Evolutionary conservation across 495 filamentous ascomycete genomes (phyloP), one percentile per base, ranked within the genome.

Genomic region (Daldinia grandis): DNA sequence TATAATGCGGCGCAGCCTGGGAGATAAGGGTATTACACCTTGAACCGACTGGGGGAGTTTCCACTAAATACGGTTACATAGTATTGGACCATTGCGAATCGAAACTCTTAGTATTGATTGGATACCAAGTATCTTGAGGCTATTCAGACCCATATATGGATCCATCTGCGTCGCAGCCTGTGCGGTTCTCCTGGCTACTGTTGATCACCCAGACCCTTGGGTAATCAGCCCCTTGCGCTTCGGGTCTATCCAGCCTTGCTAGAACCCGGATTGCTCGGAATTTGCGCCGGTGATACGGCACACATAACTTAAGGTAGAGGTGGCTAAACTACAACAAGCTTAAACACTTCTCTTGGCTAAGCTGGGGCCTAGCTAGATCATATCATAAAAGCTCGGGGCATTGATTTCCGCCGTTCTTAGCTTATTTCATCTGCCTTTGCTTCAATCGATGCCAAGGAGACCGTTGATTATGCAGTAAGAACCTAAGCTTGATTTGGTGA

Each of bases 41-140:
- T n/a, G 15, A 28, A 28, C 27, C 25, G 24, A 30, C 49, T 5
- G 49, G 24, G 24, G 15, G 24, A n/a, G 49, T 53, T 53, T 27
- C 49, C 27, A 53, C 49, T 30, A 53, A 53, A 53, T 53, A 53
- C 49, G 25, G 24, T 53, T 53, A 53, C 49, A 53, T 53, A 53
- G 49, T 53, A 53, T 53, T 53, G 25, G 14, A 30, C 7, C 15
- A 28, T 30, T 53, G 49, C 49, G 24, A 53, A 53, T 53, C 25
- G 25, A 5, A 53, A 53, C 30, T 24, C 5, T 53, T n/a, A 30
- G 49, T 21, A 30, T 53, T 53, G 27, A 53, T 53, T 53, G 49
- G 49, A 53, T 53, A 53, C 49, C 49, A 53, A 30, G 14, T n/a
- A 53, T n/a, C 49, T 53, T 53, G 49, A 53, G 14, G 24, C 5